Conservation (phyloP, 2,329 filamentous ascomycete genomes). For the Verticillium isaacii region DNA sequence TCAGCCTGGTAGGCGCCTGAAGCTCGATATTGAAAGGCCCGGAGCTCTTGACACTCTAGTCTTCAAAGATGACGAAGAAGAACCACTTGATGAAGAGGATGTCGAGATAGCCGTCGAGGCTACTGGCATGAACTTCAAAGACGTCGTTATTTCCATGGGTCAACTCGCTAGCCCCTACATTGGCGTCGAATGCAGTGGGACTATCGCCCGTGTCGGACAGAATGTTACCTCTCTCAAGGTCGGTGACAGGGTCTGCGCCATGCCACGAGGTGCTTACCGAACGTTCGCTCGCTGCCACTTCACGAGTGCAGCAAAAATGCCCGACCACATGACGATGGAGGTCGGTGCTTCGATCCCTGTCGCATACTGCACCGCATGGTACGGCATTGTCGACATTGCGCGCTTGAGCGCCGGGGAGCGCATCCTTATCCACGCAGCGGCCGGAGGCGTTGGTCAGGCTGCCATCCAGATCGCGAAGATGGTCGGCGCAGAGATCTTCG, state of each 20-base stretch:
- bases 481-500: constrained; percentile 14
- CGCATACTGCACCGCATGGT: constrained; percentile 4
- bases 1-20: constrained; percentile 13
- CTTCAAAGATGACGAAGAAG: neutral
- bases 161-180: constrained; percentile 7
- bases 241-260: constrained; percentile 9
- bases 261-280: neutral
- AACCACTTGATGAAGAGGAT: constrained; percentile 8
- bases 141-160: constrained; percentile 17
- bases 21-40: neutral
- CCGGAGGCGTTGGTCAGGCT: constrained; percentile 17
- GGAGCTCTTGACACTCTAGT: constrained; percentile 2
- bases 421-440: constrained; percentile 18
- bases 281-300: constrained; percentile 5
- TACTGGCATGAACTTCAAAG: constrained; percentile 8
- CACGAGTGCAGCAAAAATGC: constrained; percentile 3
- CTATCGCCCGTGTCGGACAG: constrained; percentile 23
- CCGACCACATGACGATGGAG: constrained; percentile 2
- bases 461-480: constrained; percentile 6
- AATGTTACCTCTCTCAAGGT: constrained; percentile 12
- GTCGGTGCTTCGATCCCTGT: constrained; percentile 2
- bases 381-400: constrained; percentile 19
- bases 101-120: constrained; percentile 20
- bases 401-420: constrained; percentile 16
- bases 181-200: constrained; percentile 11